Evolutionary conservation across 371 early-diverging fungal species (phyloP), one percentile per base, ranked within the genome.

Genomic region (Fennellomyces sp.): DNA sequence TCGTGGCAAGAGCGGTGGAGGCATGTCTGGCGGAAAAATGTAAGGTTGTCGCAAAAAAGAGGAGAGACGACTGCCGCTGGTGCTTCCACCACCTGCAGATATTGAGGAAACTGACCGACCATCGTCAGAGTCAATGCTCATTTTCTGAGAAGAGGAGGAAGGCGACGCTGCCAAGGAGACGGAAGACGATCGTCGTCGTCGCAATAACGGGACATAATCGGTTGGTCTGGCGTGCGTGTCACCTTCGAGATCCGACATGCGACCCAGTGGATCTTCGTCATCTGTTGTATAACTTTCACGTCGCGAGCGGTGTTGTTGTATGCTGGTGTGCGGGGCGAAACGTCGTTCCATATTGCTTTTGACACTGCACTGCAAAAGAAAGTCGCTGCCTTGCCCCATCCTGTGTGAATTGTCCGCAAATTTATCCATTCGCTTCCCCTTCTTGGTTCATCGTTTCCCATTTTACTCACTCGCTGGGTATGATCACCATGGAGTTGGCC

Each of bases 61-160:
- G 45, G 45, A 45, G 45, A 45, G 45, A 36, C 19, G 25, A 13
- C 1, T 5, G 15, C 27, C 8, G 23, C 2, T 49, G 5, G n/a
- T 49, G 49, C 2, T 27, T 19, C 17, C 28, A 30, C 60, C 27
- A 19, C 65, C 27, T 29, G 36, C 33, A 55, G 55, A 41, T 30
- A 56, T 30, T 8, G 66, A 70, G 21, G 73, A 70, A 4, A 59
- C 55, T 2, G 78, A 68, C 10, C 67, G 69, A 28, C 61, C 70
- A 51, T 76, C 77, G 53, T 76, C 77, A 31, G 69, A 73, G 38
- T 78, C 78, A 28, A 72, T 55, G 38, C 73, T 68, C 73, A 75
- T 74, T 66, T 73, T 72, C 25, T 73, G 65, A 4, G 75, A 76
- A 38, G 66, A 70, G 23, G 74, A 51, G 26, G 65, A 64, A 17